Conservation (phyloP, 2,329 filamentous ascomycete species). For the Chaetomium sp. region DNA sequence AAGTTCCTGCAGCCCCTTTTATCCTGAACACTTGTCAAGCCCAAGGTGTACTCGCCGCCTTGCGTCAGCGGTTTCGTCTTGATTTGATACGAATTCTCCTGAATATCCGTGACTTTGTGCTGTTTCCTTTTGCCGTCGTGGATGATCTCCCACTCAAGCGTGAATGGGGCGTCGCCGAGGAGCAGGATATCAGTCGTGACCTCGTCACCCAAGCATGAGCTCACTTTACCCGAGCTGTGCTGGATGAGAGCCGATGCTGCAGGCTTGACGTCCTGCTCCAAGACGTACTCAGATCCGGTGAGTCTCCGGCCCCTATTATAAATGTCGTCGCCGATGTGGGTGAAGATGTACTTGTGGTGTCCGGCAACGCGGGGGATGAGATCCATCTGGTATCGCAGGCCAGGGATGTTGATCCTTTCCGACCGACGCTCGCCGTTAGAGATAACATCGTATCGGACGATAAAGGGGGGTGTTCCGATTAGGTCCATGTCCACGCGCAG, state of each 20-base stretch:
- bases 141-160: conserved; percentile 87
- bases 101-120: conserved; percentile 65
- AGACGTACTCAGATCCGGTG: conserved; percentile 59
- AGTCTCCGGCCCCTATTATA: conserved; percentile 73
- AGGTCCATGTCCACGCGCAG: conserved; percentile 86
- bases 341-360: conserved; percentile 83
- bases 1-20: conserved; percentile 83
- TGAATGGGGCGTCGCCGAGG: conserved; percentile 83
- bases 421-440: conserved; percentile 60
- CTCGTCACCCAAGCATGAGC: conserved; percentile 80
- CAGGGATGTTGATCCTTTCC: conserved; percentile 61
- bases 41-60: conserved; percentile 88
- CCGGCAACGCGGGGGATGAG: conserved; percentile 80
- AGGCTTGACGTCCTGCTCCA: conserved; percentile 92
- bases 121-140: conserved; percentile 84
- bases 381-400: conserved; percentile 80
- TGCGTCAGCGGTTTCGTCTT: conserved; percentile 72
- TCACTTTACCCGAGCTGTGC: conserved; percentile 55
- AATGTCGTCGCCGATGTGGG: conserved; percentile 76
- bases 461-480: conserved; percentile 88
- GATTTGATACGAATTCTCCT: conserved; percentile 66
- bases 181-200: conserved; percentile 74
- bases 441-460: conserved; percentile 74
- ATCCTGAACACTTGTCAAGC: conserved; percentile 84
- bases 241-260: conserved; percentile 78